Percentiles rank a stretch among this genome's conserved stretches.
Conservation (phyloP, 768 basidiomycete genomes). For the Leccinellum rugosiceps region DNA sequence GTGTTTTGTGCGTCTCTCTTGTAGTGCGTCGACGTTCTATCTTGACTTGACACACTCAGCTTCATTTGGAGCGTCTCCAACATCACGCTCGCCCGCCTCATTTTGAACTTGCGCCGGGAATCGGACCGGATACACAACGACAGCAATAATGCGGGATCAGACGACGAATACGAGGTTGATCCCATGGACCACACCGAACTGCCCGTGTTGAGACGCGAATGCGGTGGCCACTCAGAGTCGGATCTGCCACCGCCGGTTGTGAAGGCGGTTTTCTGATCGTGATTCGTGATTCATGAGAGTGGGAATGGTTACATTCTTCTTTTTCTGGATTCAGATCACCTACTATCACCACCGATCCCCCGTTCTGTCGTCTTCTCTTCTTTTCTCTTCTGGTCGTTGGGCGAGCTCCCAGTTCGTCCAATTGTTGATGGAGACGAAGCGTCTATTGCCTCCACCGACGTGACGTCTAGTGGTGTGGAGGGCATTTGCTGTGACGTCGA, state of each 20-base stretch:
- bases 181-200: conserved; percentile 4
- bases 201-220: background rate
- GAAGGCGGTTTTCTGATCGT: background rate
- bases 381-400: background rate
- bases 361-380: background rate
- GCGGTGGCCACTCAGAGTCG: background rate
- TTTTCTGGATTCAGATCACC: background rate
- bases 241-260: background rate
- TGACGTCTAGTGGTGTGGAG: background rate
- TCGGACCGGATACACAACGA: background rate
- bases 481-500: background rate
- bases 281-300: background rate
- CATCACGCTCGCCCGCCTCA: conserved; percentile 31
- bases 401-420: background rate
- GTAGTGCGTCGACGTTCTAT: background rate
- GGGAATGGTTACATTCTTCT: background rate
- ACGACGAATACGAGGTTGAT: background rate
- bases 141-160: background rate
- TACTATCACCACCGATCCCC: background rate
- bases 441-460: background rate
- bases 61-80: conserved; percentile 36
- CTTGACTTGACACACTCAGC: conserved; percentile 12
- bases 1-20: conserved; percentile 17
- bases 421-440: background rate
- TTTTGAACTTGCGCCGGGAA: conserved; percentile 32